Percentiles rank a stretch among this genome's conserved stretches.
Evolutionary conservation across 1,284 basidiomycete species (phyloP).

Genomic region (Acaromyces ingoldii): DNA sequence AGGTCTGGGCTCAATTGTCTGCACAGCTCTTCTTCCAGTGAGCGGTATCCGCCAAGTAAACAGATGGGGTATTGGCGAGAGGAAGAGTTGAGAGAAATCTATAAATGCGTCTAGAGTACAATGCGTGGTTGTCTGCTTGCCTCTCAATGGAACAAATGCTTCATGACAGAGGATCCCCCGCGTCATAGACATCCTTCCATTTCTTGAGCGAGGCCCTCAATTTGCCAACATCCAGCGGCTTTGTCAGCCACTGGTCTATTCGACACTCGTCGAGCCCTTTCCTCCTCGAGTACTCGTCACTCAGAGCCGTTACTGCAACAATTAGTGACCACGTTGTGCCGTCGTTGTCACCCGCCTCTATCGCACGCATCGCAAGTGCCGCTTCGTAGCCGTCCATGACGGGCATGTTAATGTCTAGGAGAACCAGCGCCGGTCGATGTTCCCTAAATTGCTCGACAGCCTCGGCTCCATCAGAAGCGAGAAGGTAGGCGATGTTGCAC

Average conservation of each 20-base stretch:
- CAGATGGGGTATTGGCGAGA: no score
- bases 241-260: constrained; percentile 39
- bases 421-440: constrained; percentile 23
- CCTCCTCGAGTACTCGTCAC: constrained; percentile 24
- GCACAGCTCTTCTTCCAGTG: no score
- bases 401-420: constrained; percentile 46
- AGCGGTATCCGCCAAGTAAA: no score
- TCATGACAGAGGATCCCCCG: no score
- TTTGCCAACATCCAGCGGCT: constrained; percentile 18
- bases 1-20: no score
- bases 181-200: not conserved
- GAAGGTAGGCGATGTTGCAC: constrained; percentile 21
- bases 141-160: no score
- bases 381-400: constrained; percentile 39
- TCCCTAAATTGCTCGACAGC: constrained; percentile 26
- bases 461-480: constrained; percentile 32
- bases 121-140: no score
- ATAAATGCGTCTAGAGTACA: no score
- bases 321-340: constrained; percentile 10
- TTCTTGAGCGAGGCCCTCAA: not conserved
- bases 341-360: not conserved
- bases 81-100: no score
- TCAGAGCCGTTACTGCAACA: constrained; percentile 38
- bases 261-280: constrained; percentile 29
- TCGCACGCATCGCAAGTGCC: constrained; percentile 21